These are phyloP conservation scores for Cryptococcus sp. DNA, from an alignment of 1,284 basidiomycete genomes.

Conservation along the genomic window DNA sequence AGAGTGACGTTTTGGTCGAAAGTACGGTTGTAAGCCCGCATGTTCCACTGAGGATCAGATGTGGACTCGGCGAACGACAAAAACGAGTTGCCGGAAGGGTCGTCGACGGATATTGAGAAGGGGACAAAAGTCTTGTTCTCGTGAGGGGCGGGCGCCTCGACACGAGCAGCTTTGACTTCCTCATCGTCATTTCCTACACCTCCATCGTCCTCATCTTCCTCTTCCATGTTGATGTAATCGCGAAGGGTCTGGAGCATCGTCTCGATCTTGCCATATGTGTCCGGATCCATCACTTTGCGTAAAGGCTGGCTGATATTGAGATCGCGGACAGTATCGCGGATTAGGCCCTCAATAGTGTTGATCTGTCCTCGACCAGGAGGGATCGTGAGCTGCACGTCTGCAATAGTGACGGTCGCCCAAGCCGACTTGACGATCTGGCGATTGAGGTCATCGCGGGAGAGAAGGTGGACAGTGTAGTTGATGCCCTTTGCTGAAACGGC, in stretches of 20 bases:
- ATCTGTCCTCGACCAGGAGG: constrained; percentile 86
- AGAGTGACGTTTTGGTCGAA: constrained; percentile 80
- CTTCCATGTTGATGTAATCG: constrained; percentile 68
- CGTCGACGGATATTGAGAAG: constrained; percentile 86
- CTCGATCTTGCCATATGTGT: constrained; percentile 77
- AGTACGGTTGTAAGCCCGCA: constrained; percentile 82
- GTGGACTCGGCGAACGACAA: constrained; percentile 78
- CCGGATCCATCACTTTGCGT: constrained; percentile 78
- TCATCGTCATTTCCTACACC: constrained; percentile 41
- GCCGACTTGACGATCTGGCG: constrained; percentile 92
- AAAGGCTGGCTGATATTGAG: constrained; percentile 82
- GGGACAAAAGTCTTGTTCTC: constrained; percentile 61
- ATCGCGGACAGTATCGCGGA: constrained; percentile 83
- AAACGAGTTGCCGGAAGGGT: constrained; percentile 94
- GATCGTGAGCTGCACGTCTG: constrained; percentile 88
- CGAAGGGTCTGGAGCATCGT: constrained; percentile 68
- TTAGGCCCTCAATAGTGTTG: constrained; percentile 91
- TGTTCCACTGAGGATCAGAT: constrained; percentile 88
- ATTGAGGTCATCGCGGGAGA: constrained; percentile 76
- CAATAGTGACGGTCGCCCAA: constrained; percentile 77
- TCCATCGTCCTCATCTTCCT: constrained; percentile 60
- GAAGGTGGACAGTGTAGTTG: constrained; percentile 78
- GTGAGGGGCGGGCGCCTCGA: constrained; percentile 51
- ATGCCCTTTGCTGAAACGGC: constrained; percentile 55
- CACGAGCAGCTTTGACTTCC: constrained; percentile 29